Evolutionary conservation across 2,329 filamentous ascomycete genomes (phyloP).

Genomic region (Arthroderma sp.): DNA sequence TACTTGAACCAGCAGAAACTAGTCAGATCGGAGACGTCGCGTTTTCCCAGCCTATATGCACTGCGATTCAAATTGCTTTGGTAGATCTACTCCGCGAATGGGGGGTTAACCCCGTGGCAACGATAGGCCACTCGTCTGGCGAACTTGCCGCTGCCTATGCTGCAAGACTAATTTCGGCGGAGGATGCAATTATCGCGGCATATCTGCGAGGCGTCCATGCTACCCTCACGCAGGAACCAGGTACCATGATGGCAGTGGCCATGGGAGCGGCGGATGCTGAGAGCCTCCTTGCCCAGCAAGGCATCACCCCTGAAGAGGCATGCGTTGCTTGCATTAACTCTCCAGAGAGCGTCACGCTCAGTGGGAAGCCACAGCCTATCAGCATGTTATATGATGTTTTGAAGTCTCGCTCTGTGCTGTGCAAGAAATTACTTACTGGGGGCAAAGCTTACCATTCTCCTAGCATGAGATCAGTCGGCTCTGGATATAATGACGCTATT

Average conservation of each 20-base stretch:
- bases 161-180: constrained; percentile 15
- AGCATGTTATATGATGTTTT: no score
- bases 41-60: constrained; percentile 23
- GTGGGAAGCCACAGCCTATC: no score
- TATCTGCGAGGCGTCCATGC: constrained; percentile 15
- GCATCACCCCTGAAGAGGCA: no score
- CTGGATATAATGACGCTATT: constrained; percentile 12
- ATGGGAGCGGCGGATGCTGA: neutral
- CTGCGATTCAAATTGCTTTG: constrained; percentile 23
- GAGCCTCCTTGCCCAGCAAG: constrained; percentile 9
- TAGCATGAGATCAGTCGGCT: constrained; percentile 17
- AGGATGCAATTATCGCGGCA: constrained; percentile 11
- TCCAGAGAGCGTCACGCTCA: constrained; percentile 26
- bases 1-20: no score
- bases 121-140: constrained; percentile 24
- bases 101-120: constrained; percentile 18
- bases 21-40: constrained; percentile 18
- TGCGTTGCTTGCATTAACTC: constrained; percentile 30
- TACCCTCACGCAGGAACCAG: neutral
- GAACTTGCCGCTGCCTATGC: constrained; percentile 27
- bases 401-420: no score
- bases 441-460: constrained; percentile 22
- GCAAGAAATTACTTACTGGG: constrained; percentile 19
- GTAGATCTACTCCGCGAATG: constrained; percentile 21
- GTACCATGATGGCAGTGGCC: constrained; percentile 15